Evolutionary conservation across 352 stramenopile genomes (phyloP).

Genomic region (Phytopythium helicoides): DNA sequence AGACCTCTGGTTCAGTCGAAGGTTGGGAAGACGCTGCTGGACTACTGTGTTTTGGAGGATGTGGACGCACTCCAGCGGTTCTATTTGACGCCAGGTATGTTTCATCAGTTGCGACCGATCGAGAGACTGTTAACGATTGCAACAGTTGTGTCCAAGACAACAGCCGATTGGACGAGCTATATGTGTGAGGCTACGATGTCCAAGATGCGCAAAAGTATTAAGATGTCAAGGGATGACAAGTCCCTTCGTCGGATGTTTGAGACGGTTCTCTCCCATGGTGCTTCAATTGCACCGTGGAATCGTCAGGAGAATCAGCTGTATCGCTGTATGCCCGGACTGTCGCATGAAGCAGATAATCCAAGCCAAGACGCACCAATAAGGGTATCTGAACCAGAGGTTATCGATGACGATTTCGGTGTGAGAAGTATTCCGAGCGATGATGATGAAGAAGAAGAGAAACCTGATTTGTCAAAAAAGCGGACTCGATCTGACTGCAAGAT

Average conservation of each 20-base stretch:
- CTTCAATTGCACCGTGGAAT: no score
- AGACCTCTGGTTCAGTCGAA: slow-evolving; percentile 39
- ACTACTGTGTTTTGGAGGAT: slow-evolving; percentile 46
- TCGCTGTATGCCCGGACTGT: no score
- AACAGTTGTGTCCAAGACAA: slow-evolving; percentile 13
- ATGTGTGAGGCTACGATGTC: no score
- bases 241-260: no score
- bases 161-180: no score
- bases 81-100: slow-evolving; percentile 25
- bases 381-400: neutral
- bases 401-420: slow-evolving; percentile 6
- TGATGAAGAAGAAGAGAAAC: slow-evolving; percentile 10
- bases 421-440: slow-evolving; percentile 7
- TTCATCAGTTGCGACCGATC: slow-evolving; percentile 29
- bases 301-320: no score
- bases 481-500: neutral
- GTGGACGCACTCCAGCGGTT: slow-evolving; percentile 17
- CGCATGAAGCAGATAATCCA: no score
- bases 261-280: no score
- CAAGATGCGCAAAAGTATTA: no score
- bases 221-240: no score
- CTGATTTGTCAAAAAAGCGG: slow-evolving; percentile 1
- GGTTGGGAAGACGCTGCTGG: slow-evolving; percentile 48
- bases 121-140: slow-evolving; percentile 44
- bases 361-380: neutral